phyloP scores from a whole-genome alignment of 169 alveolate genomes.

The Plasmodium sp. region DNA sequence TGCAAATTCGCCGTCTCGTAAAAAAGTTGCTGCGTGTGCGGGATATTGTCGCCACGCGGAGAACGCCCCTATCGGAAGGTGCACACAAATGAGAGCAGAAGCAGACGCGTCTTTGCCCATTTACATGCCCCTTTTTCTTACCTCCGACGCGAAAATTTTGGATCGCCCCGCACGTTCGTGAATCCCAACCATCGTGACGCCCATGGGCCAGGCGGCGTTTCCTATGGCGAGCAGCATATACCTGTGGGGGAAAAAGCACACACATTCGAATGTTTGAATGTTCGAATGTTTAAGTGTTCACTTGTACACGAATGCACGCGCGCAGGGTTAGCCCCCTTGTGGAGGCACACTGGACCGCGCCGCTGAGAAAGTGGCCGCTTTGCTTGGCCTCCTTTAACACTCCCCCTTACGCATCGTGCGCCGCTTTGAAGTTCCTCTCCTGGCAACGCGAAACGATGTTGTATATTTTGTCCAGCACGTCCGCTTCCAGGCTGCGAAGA shows the following conservation, averaged over 20 bases:
- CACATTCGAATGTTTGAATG: neutral
- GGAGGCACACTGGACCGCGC: neutral
- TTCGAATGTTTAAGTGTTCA: neutral
- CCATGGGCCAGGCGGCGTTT: slow-evolving; percentile 98
- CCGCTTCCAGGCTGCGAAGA: slow-evolving; percentile 32
- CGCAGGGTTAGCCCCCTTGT: neutral
- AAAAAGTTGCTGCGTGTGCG: neutral
- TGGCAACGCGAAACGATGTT: slow-evolving; percentile 63
- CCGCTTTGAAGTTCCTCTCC: slow-evolving; percentile 62
- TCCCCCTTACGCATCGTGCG: slow-evolving; percentile 65
- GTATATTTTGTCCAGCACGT: slow-evolving; percentile 66
- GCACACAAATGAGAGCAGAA: neutral
- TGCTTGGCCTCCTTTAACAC: neutral
- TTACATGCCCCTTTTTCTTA: slow-evolving; percentile 75
- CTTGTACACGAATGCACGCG: neutral
- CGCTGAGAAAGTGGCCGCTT: neutral
- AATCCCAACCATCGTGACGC: slow-evolving; percentile 96
- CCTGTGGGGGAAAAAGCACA: slow-evolving; percentile 78
- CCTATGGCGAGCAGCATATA: slow-evolving; percentile 94
- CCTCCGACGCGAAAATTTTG: slow-evolving; percentile 90
- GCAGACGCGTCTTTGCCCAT: neutral
- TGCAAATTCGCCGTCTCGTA: neutral
- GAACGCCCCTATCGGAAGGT: neutral
- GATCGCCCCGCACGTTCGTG: slow-evolving; percentile 96
- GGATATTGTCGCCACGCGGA: neutral